phyloP scores from a whole-genome alignment of 202 grass and related monocot species.

The Carex arenaria region DNA sequence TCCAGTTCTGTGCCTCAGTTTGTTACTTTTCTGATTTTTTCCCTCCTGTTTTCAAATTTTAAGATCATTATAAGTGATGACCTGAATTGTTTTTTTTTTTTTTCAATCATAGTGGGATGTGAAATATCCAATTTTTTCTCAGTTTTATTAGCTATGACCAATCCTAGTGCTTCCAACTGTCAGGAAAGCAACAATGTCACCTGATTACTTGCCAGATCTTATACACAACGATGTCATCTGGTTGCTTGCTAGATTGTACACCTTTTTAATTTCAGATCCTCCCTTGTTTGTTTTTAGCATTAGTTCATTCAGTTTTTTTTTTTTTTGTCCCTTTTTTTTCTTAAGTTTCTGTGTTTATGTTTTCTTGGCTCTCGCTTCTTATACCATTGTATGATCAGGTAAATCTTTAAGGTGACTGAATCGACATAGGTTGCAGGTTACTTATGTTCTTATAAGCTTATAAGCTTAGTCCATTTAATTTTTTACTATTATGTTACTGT shows the following conservation, averaged over 20 bases:
- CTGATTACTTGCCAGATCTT: too few species aligned
- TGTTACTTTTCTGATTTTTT: neutral
- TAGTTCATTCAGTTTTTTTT: neutral
- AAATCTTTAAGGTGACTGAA: neutral
- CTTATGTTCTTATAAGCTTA: neutral
- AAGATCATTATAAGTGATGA: neutral
- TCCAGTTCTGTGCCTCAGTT: slow-evolving; percentile 34
- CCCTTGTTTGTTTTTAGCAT: slow-evolving; percentile 38
- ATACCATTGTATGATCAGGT: neutral
- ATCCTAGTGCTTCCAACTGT: neutral
- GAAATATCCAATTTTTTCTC: neutral
- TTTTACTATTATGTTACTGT: too few species aligned
- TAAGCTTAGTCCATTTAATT: neutral
- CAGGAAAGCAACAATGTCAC: slow-evolving; percentile 48
- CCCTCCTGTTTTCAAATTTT: neutral
- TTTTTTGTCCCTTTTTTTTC: too few species aligned
- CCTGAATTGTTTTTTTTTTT: neutral
- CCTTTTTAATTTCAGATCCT: slow-evolving; percentile 69
- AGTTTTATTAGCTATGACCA: neutral
- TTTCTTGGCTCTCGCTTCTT: neutral
- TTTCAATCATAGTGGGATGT: neutral
- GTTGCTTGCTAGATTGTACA: slow-evolving; percentile 92
- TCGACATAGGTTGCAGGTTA: neutral
- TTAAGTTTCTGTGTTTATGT: neutral
- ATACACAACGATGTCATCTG: slow-evolving; percentile 28